A percentile compares a stretch with the other conserved stretches of the same genome.
Conservation (phyloP, 352 stramenopile genomes). For the Phytophthora fragariae region DNA sequence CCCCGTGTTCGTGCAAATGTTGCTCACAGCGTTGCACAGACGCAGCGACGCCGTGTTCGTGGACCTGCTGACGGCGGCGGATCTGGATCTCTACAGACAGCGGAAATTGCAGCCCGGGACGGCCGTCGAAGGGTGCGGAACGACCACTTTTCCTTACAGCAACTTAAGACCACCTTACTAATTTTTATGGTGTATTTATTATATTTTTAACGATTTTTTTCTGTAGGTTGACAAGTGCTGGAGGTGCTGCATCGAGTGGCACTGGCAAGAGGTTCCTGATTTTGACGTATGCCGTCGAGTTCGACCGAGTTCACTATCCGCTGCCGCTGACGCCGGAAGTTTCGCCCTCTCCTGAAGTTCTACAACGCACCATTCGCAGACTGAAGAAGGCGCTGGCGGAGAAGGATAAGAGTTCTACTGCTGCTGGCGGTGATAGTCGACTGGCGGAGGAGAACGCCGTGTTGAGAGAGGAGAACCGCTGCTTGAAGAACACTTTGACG, state of each 20-base stretch:
- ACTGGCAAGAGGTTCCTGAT: conserved; percentile 92
- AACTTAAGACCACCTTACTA: conserved; percentile 12
- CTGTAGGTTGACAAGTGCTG: conserved; percentile 14
- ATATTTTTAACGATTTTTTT: conserved; percentile 12
- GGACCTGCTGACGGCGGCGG: conserved; percentile 91
- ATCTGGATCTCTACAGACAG: conserved; percentile 87
- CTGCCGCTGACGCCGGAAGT: conserved; percentile 84
- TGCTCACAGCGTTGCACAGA: conserved; percentile 79
- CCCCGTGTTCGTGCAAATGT: conserved; percentile 93
- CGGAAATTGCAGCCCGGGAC: conserved; percentile 55
- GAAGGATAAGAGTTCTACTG: conserved; percentile 10
- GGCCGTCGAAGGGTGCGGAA: conserved; percentile 17
- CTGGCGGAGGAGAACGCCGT: conserved; percentile 53
- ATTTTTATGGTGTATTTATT: conserved; percentile 7
- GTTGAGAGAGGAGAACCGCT: conserved; percentile 71
- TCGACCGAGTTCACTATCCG: conserved; percentile 95
- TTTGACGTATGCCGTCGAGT: conserved; percentile 94
- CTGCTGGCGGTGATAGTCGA: conserved; percentile 3
- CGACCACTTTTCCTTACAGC: conserved; percentile 3
- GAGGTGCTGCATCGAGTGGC: conserved; percentile 3
- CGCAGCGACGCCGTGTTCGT: conserved; percentile 90
- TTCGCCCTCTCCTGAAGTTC: conserved; percentile 65
- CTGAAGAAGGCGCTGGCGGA: conserved; percentile 46
- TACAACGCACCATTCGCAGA: conserved; percentile 84
- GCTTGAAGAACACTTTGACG: conserved; percentile 70